Conservation (phyloP, 805 yeast species). For the Candida sphagnicola region DNA sequence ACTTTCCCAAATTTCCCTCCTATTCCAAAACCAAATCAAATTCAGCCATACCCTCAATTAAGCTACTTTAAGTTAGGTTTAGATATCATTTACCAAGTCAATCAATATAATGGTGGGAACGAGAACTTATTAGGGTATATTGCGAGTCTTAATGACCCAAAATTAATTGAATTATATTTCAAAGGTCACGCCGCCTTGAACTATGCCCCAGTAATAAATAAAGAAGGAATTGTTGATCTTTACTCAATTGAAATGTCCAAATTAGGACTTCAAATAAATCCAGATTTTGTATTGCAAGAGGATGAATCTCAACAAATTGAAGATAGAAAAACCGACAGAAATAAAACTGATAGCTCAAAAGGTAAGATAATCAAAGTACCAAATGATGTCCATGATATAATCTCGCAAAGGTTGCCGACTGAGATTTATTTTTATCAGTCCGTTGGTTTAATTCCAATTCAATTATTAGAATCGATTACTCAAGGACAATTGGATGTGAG, state of each 20-base stretch:
- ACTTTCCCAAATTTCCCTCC: slow-evolving; percentile 54
- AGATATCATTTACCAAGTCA: slow-evolving; percentile 34
- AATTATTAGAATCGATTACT: slow-evolving; percentile 61
- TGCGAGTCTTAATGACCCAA: slow-evolving; percentile 43
- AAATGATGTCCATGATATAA: slow-evolving; percentile 72
- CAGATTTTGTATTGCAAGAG: slow-evolving; percentile 14
- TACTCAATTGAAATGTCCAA: slow-evolving; percentile 39
- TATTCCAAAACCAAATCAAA: slow-evolving; percentile 36
- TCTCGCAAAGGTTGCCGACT: slow-evolving; percentile 82
- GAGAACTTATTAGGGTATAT: slow-evolving; percentile 40
- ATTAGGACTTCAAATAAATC: slow-evolving; percentile 20
- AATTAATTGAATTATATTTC: slow-evolving; percentile 49
- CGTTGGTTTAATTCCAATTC: slow-evolving; percentile 65
- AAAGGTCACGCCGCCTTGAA: slow-evolving; percentile 67
- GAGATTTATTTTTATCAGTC: slow-evolving; percentile 81
- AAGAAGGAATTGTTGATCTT: slow-evolving; percentile 66
- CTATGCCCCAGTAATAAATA: slow-evolving; percentile 69
- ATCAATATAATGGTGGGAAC: slow-evolving; percentile 22
- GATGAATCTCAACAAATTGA: slow-evolving; percentile 14
- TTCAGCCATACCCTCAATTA: slow-evolving; percentile 37
- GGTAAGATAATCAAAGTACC: slow-evolving; percentile 45
- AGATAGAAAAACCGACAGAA: slow-evolving; percentile 6
- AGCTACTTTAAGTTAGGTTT: slow-evolving; percentile 38
- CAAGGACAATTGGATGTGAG: slow-evolving; percentile 60
- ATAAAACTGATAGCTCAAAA: neutral